phyloP scores from a whole-genome alignment of 371 early-diverging fungal genomes.

The Mucor racemosus region DNA sequence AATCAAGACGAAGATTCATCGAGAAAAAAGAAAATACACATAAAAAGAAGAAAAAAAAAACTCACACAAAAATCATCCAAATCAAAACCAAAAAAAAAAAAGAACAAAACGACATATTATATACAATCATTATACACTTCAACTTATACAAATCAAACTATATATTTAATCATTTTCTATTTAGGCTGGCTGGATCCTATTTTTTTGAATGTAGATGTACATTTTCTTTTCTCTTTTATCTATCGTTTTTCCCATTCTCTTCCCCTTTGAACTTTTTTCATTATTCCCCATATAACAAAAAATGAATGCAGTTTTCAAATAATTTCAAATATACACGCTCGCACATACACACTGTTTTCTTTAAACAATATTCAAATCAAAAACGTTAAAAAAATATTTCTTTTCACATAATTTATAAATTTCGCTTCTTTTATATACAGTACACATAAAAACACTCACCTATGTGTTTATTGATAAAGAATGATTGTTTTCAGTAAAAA shows the following conservation, averaged over 20 bases:
- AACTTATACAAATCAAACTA: constrained; percentile 15
- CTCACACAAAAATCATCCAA: background rate
- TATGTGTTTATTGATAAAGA: too few relatives aligned
- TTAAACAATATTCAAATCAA: too few relatives aligned
- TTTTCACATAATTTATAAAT: too few relatives aligned
- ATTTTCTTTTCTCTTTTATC: constrained; percentile 12
- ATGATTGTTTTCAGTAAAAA: too few relatives aligned
- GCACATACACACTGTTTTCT: background rate
- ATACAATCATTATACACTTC: background rate
- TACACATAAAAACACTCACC: too few relatives aligned
- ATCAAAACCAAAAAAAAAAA: background rate
- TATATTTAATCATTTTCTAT: constrained; percentile 22
- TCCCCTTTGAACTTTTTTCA: background rate
- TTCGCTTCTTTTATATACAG: too few relatives aligned
- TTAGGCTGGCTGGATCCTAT: constrained; percentile 23
- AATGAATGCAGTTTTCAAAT: background rate
- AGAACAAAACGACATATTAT: constrained; percentile 2
- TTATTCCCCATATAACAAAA: constrained; percentile 6
- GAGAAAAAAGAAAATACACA: background rate
- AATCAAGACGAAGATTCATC: background rate
- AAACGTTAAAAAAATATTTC: too few relatives aligned
- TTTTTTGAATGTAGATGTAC: constrained; percentile 17
- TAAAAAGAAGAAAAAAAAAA: background rate
- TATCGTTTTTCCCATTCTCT: constrained; percentile 7
- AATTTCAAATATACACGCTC: background rate